Conservation (phyloP, 139 green algal species). For the Nannochloris sp. region DNA sequence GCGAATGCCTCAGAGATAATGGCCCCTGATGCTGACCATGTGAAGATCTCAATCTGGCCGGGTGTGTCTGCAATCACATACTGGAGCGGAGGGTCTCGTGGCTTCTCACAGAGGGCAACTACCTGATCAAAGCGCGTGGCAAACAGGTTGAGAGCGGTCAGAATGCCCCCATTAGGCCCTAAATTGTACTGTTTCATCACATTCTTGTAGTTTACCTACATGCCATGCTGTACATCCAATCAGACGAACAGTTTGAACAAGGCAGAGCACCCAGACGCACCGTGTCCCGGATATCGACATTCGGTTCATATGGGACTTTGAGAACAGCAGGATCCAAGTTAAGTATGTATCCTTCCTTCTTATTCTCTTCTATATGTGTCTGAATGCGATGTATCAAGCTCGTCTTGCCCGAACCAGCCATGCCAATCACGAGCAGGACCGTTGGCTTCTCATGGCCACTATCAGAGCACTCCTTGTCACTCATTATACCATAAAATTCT, state of each 20-base stretch:
- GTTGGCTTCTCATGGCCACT: background rate
- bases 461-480: too few relatives aligned
- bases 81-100: conserved; percentile 60
- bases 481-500: too few relatives aligned
- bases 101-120: conserved; percentile 67
- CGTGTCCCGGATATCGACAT: conserved; percentile 98
- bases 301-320: conserved; percentile 78
- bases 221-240: background rate
- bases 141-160: conserved; percentile 96
- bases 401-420: conserved; percentile 96
- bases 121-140: conserved; percentile 97
- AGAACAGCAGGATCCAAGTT: conserved; percentile 94
- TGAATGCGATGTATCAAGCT: conserved; percentile 87
- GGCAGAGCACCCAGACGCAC: conserved; percentile 23
- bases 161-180: conserved; percentile 93
- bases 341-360: conserved; percentile 73
- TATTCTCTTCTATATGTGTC: conserved; percentile 51
- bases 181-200: conserved; percentile 97
- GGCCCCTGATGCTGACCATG: conserved; percentile 81
- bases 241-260: background rate
- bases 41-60: conserved; percentile 99
- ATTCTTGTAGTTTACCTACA: conserved; percentile 87
- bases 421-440: conserved; percentile 38
- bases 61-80: conserved; percentile 92
- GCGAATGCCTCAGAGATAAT: conserved; percentile 94